Evolutionary conservation across 2,329 filamentous ascomycete genomes (phyloP).

Genomic region (Botrytis elliptica): DNA sequence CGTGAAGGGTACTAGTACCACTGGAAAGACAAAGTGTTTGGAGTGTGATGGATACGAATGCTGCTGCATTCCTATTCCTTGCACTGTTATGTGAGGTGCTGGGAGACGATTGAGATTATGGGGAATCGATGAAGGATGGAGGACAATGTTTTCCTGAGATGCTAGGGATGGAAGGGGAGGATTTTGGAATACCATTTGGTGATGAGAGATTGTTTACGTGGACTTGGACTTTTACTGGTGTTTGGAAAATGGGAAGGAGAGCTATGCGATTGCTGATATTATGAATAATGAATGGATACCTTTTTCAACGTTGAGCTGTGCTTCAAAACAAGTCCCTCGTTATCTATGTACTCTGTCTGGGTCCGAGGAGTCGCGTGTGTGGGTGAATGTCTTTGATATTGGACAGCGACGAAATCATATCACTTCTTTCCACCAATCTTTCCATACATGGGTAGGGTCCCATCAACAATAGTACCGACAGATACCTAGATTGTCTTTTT

Average conservation of each 20-base stretch:
- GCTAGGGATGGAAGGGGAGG: neutral
- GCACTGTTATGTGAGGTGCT: constrained; percentile 47
- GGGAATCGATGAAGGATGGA: neutral
- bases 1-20: constrained; percentile 47
- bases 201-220: neutral
- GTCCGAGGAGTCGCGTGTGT: too few relatives aligned
- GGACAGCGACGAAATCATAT: too few relatives aligned
- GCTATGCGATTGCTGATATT: neutral
- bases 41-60: constrained; percentile 53
- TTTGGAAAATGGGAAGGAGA: neutral
- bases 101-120: too few relatives aligned
- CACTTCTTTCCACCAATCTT: too few relatives aligned
- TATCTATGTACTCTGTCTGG: neutral
- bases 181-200: neutral
- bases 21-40: constrained; percentile 49
- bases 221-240: neutral
- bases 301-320: neutral
- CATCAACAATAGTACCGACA: too few relatives aligned
- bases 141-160: neutral
- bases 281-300: constrained; percentile 16
- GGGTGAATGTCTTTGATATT: too few relatives aligned
- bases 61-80: constrained; percentile 53
- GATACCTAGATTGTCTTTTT: too few relatives aligned
- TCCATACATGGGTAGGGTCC: too few relatives aligned
- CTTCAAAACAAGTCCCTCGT: neutral